These are phyloP conservation scores for Pleurotus ostreatus DNA, from an alignment of 768 basidiomycete genomes.

Conservation along the genomic window DNA sequence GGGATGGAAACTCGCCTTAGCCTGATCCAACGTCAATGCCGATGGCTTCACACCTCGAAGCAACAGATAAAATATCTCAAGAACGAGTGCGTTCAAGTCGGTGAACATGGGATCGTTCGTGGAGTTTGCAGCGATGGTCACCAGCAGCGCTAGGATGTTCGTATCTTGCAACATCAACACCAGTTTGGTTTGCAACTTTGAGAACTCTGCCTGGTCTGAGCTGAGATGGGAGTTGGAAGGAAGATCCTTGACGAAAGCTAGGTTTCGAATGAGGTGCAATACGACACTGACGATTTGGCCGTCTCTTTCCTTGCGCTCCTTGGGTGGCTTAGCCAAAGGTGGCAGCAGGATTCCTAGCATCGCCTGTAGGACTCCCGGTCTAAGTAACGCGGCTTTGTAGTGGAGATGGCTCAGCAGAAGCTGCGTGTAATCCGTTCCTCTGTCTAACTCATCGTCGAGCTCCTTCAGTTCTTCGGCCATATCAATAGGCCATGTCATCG, in stretches of 20 bases:
- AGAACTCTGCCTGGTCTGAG: conserved; percentile 75
- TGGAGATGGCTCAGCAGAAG: conserved; percentile 75
- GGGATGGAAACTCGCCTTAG: conserved; percentile 43
- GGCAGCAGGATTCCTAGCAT: conserved; percentile 76
- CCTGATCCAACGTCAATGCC: conserved; percentile 54
- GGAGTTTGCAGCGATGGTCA: conserved; percentile 82
- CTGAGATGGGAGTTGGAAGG: conserved; percentile 67
- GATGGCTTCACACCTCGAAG: conserved; percentile 75
- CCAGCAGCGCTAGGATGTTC: conserved; percentile 69
- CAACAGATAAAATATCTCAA: conserved; percentile 91
- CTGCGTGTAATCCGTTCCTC: conserved; percentile 85
- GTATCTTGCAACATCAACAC: conserved; percentile 68
- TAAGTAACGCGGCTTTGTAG: conserved; percentile 83
- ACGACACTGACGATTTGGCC: conserved; percentile 84
- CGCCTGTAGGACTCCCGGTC: conserved; percentile 64
- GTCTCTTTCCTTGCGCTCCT: conserved; percentile 77
- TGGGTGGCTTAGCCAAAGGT: conserved; percentile 62
- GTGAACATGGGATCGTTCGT: conserved; percentile 74
- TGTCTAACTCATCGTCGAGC: conserved; percentile 80
- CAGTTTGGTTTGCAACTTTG: conserved; percentile 74
- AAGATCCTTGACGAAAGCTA: conserved; percentile 90
- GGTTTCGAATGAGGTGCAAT: conserved; percentile 86
- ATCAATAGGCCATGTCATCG: conserved; percentile 99
- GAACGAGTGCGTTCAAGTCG: conserved; percentile 81
- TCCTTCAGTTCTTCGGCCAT: conserved; percentile 92